Evolutionary conservation across 345 rosid species (phyloP).

Genomic region (Melaleuca quinquenervia): DNA sequence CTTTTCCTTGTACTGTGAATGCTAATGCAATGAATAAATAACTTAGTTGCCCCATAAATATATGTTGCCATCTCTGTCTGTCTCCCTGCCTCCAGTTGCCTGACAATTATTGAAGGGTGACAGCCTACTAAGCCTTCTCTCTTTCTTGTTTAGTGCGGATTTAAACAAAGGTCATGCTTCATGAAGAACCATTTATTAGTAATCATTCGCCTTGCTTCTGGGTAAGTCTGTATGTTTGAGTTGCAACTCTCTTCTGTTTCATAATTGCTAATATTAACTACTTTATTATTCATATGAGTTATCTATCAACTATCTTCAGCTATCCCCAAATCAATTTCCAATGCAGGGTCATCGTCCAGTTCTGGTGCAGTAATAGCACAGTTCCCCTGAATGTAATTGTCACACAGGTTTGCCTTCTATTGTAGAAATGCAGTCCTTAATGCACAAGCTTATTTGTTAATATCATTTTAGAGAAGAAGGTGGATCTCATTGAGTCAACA

Average conservation of each 20-base stretch:
- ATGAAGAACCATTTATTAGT: conserved; percentile 78
- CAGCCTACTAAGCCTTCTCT: neutral
- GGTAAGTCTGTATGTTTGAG: conserved; percentile 30
- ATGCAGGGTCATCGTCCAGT: conserved; percentile 76
- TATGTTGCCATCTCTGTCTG: neutral
- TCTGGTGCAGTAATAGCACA: conserved; percentile 94
- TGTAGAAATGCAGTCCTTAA: neutral
- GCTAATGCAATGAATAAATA: neutral
- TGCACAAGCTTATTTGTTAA: neutral
- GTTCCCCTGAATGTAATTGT: conserved; percentile 80
- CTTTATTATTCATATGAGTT: neutral
- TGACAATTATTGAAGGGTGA: neutral
- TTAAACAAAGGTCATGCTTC: conserved; percentile 75
- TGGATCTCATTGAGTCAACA: neutral
- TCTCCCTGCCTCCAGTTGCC: neutral
- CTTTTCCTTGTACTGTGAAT: neutral
- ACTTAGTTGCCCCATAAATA: neutral
- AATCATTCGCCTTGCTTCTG: conserved; percentile 51
- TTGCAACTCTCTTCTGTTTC: neutral
- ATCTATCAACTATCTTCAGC: neutral
- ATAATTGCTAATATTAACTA: neutral
- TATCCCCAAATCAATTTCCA: neutral
- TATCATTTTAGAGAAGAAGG: neutral
- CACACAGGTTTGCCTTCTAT: conserved; percentile 37
- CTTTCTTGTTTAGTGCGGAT: conserved; percentile 58